A percentile compares a stretch with the other conserved stretches of the same genome.
Conservation (phyloP, 1,284 basidiomycete species). For the Xerocomus subilludens region DNA sequence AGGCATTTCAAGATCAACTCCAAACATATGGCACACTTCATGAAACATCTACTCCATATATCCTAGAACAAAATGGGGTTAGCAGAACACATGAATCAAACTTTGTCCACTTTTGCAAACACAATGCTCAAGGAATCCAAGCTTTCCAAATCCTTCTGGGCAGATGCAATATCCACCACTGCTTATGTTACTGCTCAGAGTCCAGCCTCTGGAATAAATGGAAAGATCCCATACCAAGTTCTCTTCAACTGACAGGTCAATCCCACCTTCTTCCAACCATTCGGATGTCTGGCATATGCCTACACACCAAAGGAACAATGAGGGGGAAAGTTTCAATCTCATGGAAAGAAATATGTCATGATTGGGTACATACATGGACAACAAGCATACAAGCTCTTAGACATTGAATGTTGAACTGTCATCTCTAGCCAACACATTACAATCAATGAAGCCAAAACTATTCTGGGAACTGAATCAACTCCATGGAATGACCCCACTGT, state of each 20-base stretch:
- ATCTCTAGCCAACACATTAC: constrained; percentile 16
- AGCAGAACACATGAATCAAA: constrained; percentile 48
- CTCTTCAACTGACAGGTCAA: too few relatives aligned
- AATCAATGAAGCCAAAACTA: constrained; percentile 1
- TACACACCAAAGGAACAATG: too few relatives aligned
- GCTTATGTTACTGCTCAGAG: too few relatives aligned
- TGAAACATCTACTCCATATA: neutral
- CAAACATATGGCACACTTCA: neutral
- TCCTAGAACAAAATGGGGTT: neutral
- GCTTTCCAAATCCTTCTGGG: constrained; percentile 47
- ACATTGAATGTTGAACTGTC: neutral
- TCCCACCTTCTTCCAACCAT: too few relatives aligned
- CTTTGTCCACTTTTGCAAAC: constrained; percentile 38
- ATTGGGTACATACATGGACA: too few relatives aligned
- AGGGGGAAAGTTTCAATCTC: too few relatives aligned
- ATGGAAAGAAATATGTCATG: too few relatives aligned
- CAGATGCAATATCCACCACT: constrained; percentile 24
- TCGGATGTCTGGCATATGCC: too few relatives aligned
- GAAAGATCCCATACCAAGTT: too few relatives aligned
- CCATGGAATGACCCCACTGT: too few relatives aligned
- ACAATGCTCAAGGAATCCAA: constrained; percentile 44
- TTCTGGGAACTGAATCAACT: neutral
- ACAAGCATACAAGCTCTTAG: too few relatives aligned
- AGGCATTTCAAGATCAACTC: neutral
- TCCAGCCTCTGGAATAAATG: too few relatives aligned